These are phyloP conservation scores for Thelonectria blattea DNA, from an alignment of 2,329 filamentous ascomycete genomes.

Conservation along the genomic window DNA sequence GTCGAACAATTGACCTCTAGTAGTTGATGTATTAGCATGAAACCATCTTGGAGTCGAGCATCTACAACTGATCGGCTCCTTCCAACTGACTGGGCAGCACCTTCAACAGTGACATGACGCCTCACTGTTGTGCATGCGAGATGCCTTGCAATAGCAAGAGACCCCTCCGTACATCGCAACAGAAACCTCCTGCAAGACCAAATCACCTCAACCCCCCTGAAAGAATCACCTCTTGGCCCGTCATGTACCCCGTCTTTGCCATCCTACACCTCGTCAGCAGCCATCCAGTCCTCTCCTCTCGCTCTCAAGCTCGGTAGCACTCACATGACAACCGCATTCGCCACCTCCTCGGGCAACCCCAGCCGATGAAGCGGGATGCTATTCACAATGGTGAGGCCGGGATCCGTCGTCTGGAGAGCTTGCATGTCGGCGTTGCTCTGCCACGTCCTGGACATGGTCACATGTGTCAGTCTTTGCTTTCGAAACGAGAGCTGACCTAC, in stretches of 20 bases:
- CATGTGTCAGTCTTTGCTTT: too few species aligned
- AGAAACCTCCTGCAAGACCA: too few species aligned
- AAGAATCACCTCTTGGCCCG: conserved; percentile 23
- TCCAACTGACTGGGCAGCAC: too few species aligned
- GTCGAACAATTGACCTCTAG: too few species aligned
- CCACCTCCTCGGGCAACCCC: conserved; percentile 44
- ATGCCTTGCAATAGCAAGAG: too few species aligned
- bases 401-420: conserved; percentile 37
- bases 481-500: conserved; percentile 31
- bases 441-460: conserved; percentile 43
- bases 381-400: conserved; percentile 43
- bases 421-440: conserved; percentile 40
- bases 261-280: conserved; percentile 3
- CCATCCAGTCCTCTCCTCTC: too few species aligned
- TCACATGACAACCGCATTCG: conserved; percentile 43
- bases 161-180: too few species aligned
- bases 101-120: too few species aligned
- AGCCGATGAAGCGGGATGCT: conserved; percentile 44
- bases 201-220: conserved; percentile 21
- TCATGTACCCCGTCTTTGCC: conserved; percentile 27
- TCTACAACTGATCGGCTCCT: too few species aligned
- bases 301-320: conserved; percentile 11
- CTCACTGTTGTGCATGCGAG: too few species aligned
- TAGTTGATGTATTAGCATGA: too few species aligned
- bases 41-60: too few species aligned